These are phyloP conservation scores for Phlebiopsis flavidoalba DNA, from an alignment of 768 basidiomycete species.

Conservation along the genomic window DNA sequence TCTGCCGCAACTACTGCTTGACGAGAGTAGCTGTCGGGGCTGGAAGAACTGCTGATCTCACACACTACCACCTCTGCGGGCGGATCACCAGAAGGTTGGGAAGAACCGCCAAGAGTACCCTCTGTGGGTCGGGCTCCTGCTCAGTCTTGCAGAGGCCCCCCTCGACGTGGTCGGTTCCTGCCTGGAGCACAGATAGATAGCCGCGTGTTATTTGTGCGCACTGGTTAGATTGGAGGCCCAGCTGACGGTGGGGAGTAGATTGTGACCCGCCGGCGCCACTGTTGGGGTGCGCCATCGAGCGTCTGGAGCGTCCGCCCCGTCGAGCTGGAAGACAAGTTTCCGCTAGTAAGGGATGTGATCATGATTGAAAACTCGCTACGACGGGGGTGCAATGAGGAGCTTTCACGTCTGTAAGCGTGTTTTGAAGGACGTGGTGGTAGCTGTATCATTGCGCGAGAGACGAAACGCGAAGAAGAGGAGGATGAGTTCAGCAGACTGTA, in stretches of 20 bases:
- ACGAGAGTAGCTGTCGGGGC: slow-evolving; percentile 31
- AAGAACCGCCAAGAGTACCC: slow-evolving; percentile 9
- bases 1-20: slow-evolving; percentile 26
- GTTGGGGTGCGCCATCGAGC: too few relatives aligned
- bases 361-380: slow-evolving; percentile 15
- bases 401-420: slow-evolving; percentile 10
- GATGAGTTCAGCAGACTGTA: slow-evolving; percentile 13
- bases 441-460: slow-evolving; percentile 9
- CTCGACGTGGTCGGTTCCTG: too few relatives aligned
- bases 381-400: background rate
- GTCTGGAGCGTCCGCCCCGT: too few relatives aligned
- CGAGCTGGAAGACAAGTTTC: slow-evolving; percentile 13
- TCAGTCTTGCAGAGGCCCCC: slow-evolving; percentile 10
- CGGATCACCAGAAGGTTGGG: slow-evolving; percentile 11
- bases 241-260: too few relatives aligned
- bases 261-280: too few relatives aligned
- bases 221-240: too few relatives aligned
- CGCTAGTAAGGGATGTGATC: slow-evolving; percentile 16
- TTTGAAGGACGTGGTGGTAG: slow-evolving; percentile 4
- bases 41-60: slow-evolving; percentile 16
- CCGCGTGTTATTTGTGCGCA: too few relatives aligned
- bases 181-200: too few relatives aligned
- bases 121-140: slow-evolving; percentile 7
- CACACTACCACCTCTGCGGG: slow-evolving; percentile 14
- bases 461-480: slow-evolving; percentile 9